Percentiles rank a stretch among this genome's conserved stretches.
Conservation (phyloP, 345 rosid species). For the Hypericum androsaemum region DNA sequence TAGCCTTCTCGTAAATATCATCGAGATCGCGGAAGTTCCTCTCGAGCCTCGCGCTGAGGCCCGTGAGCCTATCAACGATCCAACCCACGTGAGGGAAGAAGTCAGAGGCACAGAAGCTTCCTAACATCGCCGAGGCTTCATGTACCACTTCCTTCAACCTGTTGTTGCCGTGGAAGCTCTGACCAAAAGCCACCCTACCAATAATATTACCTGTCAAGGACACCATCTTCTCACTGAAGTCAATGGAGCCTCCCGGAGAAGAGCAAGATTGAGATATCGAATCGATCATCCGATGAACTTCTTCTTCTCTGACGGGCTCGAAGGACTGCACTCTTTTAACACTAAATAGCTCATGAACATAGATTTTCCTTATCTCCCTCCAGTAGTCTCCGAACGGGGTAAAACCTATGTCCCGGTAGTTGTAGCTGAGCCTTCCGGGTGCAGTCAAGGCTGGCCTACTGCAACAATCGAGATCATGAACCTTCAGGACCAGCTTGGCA, state of each 20-base stretch:
- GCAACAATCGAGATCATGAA: slow-evolving; percentile 5
- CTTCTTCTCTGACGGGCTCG: slow-evolving; percentile 10
- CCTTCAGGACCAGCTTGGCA: slow-evolving; percentile 6
- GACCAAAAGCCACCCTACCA: slow-evolving; percentile 9
- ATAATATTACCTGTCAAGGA: not conserved
- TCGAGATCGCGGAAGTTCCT: no score
- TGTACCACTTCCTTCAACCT: not conserved
- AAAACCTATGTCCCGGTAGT: slow-evolving; percentile 4
- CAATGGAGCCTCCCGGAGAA: not conserved
- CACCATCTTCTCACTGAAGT: not conserved
- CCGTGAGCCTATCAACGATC: no score
- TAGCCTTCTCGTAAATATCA: not conserved
- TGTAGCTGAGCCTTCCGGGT: slow-evolving; percentile 5
- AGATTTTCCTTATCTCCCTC: not conserved
- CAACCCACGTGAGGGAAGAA: no score
- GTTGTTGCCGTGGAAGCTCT: not conserved
- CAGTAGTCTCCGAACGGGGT: slow-evolving; percentile 8
- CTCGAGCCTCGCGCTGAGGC: no score
- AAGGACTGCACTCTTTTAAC: slow-evolving; percentile 11
- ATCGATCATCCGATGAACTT: slow-evolving; percentile 1
- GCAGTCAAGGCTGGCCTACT: slow-evolving; percentile 5
- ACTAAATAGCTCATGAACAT: slow-evolving; percentile 6
- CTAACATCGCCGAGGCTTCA: no score
- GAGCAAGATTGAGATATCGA: slow-evolving; percentile 1
- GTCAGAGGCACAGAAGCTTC: no score